phyloP scores from a whole-genome alignment of 768 basidiomycete species.

The Serendipita sp. region DNA sequence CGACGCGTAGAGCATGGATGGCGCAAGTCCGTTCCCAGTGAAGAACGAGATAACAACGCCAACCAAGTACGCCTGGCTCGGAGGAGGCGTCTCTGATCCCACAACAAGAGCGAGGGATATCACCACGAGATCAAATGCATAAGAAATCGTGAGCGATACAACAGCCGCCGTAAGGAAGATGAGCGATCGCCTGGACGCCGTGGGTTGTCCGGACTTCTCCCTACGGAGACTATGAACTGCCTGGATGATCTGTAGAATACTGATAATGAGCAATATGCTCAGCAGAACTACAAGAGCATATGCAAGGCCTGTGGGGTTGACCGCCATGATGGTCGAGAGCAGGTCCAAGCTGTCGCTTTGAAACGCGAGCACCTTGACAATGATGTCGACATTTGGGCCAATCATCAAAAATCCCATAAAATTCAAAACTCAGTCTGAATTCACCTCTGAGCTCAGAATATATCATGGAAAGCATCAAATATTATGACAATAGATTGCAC shows the following conservation, averaged over 20 bases:
- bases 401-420: no score
- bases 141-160: neutral
- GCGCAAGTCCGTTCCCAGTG: neutral
- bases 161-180: neutral
- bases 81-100: neutral
- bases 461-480: no score
- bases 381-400: no score
- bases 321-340: neutral
- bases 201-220: neutral
- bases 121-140: neutral
- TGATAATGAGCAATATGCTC: neutral
- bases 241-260: neutral
- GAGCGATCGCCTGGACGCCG: neutral
- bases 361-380: no score
- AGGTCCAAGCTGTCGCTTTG: neutral
- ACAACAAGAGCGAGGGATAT: neutral
- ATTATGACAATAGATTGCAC: no score
- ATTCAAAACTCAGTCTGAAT: no score
- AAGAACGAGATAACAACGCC: neutral
- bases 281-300: conserved; percentile 3
- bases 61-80: neutral
- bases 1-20: neutral
- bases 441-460: no score
- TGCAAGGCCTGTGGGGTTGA: neutral
- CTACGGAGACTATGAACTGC: neutral